Evolutionary conservation across 2,329 filamentous ascomycete species (phyloP).

Genomic region (Alternaria burnsii): DNA sequence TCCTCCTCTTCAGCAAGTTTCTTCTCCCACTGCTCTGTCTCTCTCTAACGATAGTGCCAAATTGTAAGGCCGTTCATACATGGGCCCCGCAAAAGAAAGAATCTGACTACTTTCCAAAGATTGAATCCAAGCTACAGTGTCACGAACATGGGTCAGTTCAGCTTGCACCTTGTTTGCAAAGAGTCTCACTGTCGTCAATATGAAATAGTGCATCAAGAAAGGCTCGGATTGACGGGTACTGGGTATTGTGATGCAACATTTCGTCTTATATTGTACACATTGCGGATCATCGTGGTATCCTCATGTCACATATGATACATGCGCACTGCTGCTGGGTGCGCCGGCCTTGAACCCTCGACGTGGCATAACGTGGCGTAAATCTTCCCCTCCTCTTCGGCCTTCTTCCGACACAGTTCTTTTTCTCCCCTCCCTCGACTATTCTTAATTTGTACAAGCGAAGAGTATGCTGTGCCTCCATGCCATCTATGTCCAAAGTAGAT

Average conservation of each 20-base stretch:
- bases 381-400: conserved; percentile 6
- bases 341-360: neutral
- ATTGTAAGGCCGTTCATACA: too few species aligned
- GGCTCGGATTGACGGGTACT: neutral
- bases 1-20: too few species aligned
- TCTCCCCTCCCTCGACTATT: neutral
- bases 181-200: neutral
- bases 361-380: conserved; percentile 3
- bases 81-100: too few species aligned
- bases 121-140: neutral
- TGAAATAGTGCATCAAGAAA: neutral
- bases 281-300: conserved; percentile 19
- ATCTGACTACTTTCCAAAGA: too few species aligned
- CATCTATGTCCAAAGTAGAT: conserved; percentile 14
- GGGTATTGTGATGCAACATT: conserved; percentile 18
- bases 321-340: conserved; percentile 11
- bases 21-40: too few species aligned
- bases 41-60: too few species aligned
- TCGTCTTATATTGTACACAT: conserved; percentile 22
- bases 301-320: conserved; percentile 34
- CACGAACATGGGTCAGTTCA: neutral
- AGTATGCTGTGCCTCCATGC: conserved; percentile 20
- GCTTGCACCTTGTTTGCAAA: neutral
- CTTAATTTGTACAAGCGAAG: conserved; percentile 29
- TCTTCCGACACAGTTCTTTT: conserved; percentile 2